Evolutionary conservation across 2,329 filamentous ascomycete species (phyloP).

Genomic region (Hirsutella minnesotensis): DNA sequence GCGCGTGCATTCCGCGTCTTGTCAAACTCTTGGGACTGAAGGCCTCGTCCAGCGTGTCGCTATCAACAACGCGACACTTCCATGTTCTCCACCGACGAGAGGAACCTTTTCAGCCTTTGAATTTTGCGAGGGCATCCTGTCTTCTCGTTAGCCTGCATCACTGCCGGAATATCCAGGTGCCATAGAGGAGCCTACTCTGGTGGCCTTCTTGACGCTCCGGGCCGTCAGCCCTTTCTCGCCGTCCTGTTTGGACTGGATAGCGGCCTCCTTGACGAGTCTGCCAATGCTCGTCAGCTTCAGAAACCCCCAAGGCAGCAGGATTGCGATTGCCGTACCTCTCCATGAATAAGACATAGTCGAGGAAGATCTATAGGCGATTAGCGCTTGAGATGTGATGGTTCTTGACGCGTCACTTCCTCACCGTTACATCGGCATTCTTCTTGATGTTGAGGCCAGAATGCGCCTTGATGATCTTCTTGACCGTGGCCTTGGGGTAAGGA

Average conservation of each 20-base stretch:
- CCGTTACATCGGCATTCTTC: slow-evolving; percentile 78
- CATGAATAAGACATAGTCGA: slow-evolving; percentile 79
- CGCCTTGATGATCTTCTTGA: slow-evolving; percentile 85
- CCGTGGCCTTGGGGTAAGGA: slow-evolving; percentile 69
- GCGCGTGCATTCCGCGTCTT: no score
- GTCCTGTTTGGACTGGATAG: slow-evolving; percentile 61
- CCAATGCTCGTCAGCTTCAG: slow-evolving; percentile 3
- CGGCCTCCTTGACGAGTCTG: slow-evolving; percentile 69
- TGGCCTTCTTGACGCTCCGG: slow-evolving; percentile 65
- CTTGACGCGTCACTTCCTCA: slow-evolving; percentile 26
- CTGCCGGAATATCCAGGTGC: not conserved
- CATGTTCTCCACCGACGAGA: not conserved
- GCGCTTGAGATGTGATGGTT: slow-evolving; percentile 7
- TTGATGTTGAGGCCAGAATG: slow-evolving; percentile 70
- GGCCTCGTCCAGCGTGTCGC: no score
- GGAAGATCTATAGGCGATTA: slow-evolving; percentile 53
- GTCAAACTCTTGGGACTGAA: no score
- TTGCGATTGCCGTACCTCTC: slow-evolving; percentile 33
- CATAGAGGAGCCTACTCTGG: slow-evolving; percentile 43
- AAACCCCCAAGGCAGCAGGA: not conserved
- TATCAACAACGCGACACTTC: no score
- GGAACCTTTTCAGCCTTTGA: slow-evolving; percentile 43
- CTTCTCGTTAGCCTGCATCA: not conserved
- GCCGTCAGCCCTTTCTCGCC: slow-evolving; percentile 66
- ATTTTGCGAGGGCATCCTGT: slow-evolving; percentile 54